phyloP scores from a whole-genome alignment of 108 stramenopile genomes.

The Cyclostephanos tholiformis region DNA sequence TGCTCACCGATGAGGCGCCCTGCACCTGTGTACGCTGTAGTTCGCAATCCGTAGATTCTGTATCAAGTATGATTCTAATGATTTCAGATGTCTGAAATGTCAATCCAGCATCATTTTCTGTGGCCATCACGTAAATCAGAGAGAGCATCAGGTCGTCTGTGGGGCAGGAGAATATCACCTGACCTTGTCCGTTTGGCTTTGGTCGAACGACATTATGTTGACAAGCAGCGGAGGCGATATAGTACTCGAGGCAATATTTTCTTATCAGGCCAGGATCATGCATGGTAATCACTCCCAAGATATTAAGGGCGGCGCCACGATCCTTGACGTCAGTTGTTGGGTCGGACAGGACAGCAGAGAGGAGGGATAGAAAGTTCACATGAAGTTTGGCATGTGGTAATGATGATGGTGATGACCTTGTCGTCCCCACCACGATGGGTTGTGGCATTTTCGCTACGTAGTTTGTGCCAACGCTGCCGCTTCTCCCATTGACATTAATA shows the following conservation, averaged over 20 bases:
- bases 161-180: constrained; percentile 70
- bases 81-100: constrained; percentile 83
- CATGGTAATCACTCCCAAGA: constrained; percentile 72
- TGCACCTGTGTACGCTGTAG: constrained; percentile 29
- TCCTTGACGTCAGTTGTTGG: constrained; percentile 71
- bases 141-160: constrained; percentile 74
- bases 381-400: not conserved
- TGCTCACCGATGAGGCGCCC: constrained; percentile 27
- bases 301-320: constrained; percentile 77
- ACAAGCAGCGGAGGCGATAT: constrained; percentile 25
- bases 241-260: constrained; percentile 63
- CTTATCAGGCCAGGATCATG: constrained; percentile 80
- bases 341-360: constrained; percentile 76
- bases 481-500: not conserved
- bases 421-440: not conserved
- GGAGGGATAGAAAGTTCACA: constrained; percentile 66
- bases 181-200: constrained; percentile 60
- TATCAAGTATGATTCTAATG: constrained; percentile 82
- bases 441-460: not conserved
- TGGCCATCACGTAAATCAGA: constrained; percentile 67
- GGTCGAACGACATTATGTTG: constrained; percentile 46
- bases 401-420: constrained; percentile 1
- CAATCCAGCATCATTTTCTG: constrained; percentile 81
- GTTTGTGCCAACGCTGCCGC: not conserved
- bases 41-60: constrained; percentile 69